phyloP scores from a whole-genome alignment of 495 filamentous ascomycete genomes.

The Glarea lozoyensis region DNA sequence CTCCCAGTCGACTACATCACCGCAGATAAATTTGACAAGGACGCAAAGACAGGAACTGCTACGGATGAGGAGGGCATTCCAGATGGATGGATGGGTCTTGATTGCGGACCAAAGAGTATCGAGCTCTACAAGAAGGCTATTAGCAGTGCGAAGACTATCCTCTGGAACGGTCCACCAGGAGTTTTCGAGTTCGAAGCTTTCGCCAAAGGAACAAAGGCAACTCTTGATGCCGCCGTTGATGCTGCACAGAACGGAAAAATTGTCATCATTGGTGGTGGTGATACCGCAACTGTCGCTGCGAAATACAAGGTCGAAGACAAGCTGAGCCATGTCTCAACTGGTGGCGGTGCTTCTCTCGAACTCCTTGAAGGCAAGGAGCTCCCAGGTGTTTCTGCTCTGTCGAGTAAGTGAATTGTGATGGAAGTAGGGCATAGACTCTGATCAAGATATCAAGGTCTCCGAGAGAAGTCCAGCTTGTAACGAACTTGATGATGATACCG shows the following conservation, averaged over 20 bases:
- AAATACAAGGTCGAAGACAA: conserved; percentile 95
- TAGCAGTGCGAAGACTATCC: conserved; percentile 83
- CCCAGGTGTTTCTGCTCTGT: conserved; percentile 88
- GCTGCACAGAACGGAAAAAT: conserved; percentile 76
- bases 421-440: conserved; percentile 19
- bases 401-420: conserved; percentile 58
- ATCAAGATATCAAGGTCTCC: conserved; percentile 24
- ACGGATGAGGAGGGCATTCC: conserved; percentile 87
- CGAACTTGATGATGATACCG: conserved; percentile 12
- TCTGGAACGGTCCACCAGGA: conserved; percentile 96
- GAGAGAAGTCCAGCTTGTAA: conserved; percentile 19
- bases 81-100: conserved; percentile 95
- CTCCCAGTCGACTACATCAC: conserved; percentile 93
- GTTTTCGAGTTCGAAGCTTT: conserved; percentile 97
- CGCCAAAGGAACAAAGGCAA: conserved; percentile 80
- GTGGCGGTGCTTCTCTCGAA: conserved; percentile 91
- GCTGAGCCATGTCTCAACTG: conserved; percentile 95
- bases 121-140: conserved; percentile 82
- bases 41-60: conserved; percentile 73
- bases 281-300: conserved; percentile 95
- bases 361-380: conserved; percentile 95
- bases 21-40: conserved; percentile 84
- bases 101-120: conserved; percentile 82
- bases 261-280: conserved; percentile 96
- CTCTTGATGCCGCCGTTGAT: conserved; percentile 74